These are phyloP conservation scores for Pleurozium schreberi DNA, from an alignment of 225 moss, liverwort and hornwort genomes.

Conservation along the genomic window DNA sequence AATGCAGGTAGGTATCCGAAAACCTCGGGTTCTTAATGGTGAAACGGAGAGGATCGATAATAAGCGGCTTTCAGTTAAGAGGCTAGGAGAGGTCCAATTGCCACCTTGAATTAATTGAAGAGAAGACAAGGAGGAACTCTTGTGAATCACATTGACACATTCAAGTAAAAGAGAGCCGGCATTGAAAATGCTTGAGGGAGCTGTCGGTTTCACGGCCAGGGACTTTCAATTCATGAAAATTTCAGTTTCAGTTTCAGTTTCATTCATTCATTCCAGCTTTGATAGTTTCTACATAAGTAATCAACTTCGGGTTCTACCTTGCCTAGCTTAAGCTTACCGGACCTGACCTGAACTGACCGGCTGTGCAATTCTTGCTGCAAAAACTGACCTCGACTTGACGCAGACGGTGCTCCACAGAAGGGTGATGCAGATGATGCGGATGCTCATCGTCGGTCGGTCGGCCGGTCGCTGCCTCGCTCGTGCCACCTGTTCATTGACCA, in stretches of 20 bases:
- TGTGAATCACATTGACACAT: constrained; percentile 21
- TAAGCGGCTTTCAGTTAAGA: too few relatives aligned
- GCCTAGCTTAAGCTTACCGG: too few relatives aligned
- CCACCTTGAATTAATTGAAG: constrained; percentile 1
- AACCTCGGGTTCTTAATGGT: background rate
- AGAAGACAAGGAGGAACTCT: background rate
- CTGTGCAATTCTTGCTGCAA: background rate
- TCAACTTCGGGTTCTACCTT: background rate
- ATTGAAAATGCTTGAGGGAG: background rate
- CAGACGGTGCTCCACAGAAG: constrained; percentile 6
- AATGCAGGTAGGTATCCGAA: constrained; percentile 2
- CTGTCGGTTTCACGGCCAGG: background rate
- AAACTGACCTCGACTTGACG: constrained; percentile 1
- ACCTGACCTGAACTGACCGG: too few relatives aligned
- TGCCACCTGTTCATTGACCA: background rate
- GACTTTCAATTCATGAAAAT: too few relatives aligned
- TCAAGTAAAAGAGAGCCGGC: constrained; percentile 3
- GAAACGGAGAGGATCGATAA: constrained; percentile 12
- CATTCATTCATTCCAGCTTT: background rate
- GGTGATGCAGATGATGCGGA: background rate
- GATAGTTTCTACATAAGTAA: background rate
- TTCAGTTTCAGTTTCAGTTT: too few relatives aligned
- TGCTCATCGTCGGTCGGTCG: background rate
- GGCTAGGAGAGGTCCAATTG: background rate
- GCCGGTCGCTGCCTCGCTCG: too few relatives aligned